Percentiles rank a stretch among this genome's conserved stretches.
These are phyloP conservation scores for Claviceps capensis DNA, from an alignment of 2,329 filamentous ascomycete species.

Conservation along the genomic window DNA sequence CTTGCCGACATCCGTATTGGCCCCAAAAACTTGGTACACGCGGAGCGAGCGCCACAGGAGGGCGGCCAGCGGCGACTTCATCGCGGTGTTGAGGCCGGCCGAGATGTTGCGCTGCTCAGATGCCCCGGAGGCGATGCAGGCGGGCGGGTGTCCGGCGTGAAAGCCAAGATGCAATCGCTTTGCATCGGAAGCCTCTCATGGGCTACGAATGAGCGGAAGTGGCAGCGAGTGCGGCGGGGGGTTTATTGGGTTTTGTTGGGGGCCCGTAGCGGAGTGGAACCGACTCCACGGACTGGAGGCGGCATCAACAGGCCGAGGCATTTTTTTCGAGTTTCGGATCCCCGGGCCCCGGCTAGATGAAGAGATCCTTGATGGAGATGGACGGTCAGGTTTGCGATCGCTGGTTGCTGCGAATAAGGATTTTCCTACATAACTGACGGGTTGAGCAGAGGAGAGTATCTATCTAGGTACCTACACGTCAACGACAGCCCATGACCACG, in stretches of 20 bases:
- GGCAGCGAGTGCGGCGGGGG: not conserved
- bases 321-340: not conserved
- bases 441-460: too few relatives aligned
- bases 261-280: not conserved
- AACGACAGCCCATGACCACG: not conserved
- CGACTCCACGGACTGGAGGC: not conserved
- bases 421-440: too few relatives aligned
- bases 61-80: constrained; percentile 34
- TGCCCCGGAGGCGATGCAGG: too few relatives aligned
- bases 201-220: too few relatives aligned
- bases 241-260: constrained; percentile 7
- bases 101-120: not conserved
- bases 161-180: too few relatives aligned
- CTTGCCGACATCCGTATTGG: constrained; percentile 77
- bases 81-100: not conserved
- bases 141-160: too few relatives aligned
- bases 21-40: constrained; percentile 64
- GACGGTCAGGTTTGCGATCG: too few relatives aligned
- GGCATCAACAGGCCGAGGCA: not conserved
- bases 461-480: not conserved
- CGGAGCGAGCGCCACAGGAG: constrained; percentile 56
- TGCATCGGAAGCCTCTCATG: too few relatives aligned
- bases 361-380: too few relatives aligned
- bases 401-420: too few relatives aligned
- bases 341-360: too few relatives aligned